Percentiles rank a stretch among this genome's conserved stretches.
Conservation (phyloP, 768 basidiomycete species). For the Mycena leptocephala region DNA sequence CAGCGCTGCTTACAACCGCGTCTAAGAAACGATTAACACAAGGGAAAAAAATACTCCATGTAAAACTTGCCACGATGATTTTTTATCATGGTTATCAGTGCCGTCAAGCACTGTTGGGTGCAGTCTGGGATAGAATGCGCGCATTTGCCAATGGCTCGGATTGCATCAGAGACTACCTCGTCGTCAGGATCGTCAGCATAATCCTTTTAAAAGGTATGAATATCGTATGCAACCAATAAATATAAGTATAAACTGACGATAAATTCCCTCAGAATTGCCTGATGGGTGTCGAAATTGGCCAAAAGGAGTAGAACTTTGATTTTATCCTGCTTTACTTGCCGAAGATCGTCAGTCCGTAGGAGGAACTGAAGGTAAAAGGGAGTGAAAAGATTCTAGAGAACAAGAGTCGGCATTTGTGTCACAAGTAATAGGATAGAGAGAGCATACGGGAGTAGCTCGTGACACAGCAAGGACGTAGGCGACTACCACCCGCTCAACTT, state of each 20-base stretch:
- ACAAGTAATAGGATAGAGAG: background rate
- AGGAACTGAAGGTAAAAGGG: constrained; percentile 78
- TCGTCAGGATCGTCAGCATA: constrained; percentile 88
- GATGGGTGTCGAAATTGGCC: constrained; percentile 76
- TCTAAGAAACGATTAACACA: constrained; percentile 61
- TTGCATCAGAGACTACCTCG: constrained; percentile 77
- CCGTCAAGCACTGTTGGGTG: constrained; percentile 79
- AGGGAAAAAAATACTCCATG: background rate
- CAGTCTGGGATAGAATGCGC: constrained; percentile 80
- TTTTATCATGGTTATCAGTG: constrained; percentile 87
- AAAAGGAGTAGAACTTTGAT: constrained; percentile 81
- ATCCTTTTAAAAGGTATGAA: constrained; percentile 63
- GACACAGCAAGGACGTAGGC: constrained; percentile 81
- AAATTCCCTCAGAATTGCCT: constrained; percentile 85
- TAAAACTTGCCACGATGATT: constrained; percentile 75
- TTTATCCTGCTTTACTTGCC: constrained; percentile 81
- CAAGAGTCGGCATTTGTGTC: background rate
- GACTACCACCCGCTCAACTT: constrained; percentile 83
- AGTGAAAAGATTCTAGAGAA: constrained; percentile 72
- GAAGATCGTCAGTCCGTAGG: constrained; percentile 77
- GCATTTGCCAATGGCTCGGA: constrained; percentile 85
- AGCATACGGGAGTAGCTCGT: constrained; percentile 75
- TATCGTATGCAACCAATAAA: background rate
- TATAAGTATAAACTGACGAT: constrained; percentile 67
- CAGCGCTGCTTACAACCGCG: constrained; percentile 82